Conservation (phyloP, 2,329 filamentous ascomycete species). For the Thermothelomyces thermophilus region DNA sequence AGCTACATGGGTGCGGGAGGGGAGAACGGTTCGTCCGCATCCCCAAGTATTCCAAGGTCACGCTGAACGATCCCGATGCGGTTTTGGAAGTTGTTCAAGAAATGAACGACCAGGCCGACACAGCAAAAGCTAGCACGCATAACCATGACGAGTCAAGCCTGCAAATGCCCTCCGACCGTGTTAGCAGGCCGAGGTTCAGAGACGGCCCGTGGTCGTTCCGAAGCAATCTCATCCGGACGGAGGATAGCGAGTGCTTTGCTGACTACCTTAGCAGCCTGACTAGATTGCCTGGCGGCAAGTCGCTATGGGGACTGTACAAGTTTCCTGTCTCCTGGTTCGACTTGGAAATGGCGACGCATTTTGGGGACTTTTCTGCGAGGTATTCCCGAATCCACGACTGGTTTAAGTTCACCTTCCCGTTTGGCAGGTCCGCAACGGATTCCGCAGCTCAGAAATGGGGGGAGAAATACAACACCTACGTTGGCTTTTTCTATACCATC, state of each 20-base stretch:
- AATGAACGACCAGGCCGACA: conserved; percentile 4
- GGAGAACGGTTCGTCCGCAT: conserved; percentile 30
- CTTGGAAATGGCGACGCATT: conserved; percentile 34
- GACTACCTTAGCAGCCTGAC: background rate
- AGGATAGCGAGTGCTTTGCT: background rate
- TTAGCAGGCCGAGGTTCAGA: background rate
- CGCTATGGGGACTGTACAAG: conserved; percentile 28
- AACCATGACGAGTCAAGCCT: background rate
- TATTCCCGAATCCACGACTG: conserved; percentile 33
- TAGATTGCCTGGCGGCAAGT: background rate
- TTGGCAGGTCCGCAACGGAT: conserved; percentile 12
- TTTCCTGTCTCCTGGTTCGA: conserved; percentile 38
- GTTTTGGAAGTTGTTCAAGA: conserved; percentile 19
- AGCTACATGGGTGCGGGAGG: conserved; percentile 12
- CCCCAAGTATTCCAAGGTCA: conserved; percentile 33
- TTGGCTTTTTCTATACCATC: conserved; percentile 46
- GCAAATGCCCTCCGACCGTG: background rate
- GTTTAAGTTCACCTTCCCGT: conserved; percentile 28
- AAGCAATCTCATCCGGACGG: conserved; percentile 11
- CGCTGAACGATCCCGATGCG: conserved; percentile 34
- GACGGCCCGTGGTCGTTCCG: conserved; percentile 10
- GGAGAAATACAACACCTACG: conserved; percentile 31
- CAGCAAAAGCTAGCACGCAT: background rate
- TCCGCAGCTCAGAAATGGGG: background rate
- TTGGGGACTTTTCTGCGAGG: conserved; percentile 24